These are phyloP conservation scores for Arthrobotrys megalospora DNA, from an alignment of 2,329 filamentous ascomycete species.

Conservation along the genomic window DNA sequence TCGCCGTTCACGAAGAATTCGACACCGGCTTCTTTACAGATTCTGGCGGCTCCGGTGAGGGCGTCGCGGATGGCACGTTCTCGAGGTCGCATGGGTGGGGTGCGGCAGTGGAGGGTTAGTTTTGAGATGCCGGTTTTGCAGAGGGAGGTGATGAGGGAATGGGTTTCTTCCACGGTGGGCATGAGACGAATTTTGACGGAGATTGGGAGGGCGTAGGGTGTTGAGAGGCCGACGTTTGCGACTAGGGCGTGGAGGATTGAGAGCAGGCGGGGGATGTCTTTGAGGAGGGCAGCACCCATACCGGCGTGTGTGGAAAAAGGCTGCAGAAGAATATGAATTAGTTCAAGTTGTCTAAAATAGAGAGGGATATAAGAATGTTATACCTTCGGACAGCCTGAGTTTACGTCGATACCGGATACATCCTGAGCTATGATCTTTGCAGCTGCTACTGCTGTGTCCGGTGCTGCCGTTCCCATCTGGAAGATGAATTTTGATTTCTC, in stretches of 20 bases:
- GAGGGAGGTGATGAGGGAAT: constrained; percentile 81
- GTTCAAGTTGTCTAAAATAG: neutral
- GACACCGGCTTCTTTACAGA: constrained; percentile 87
- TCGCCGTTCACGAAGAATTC: constrained; percentile 97
- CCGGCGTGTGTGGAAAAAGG: constrained; percentile 93
- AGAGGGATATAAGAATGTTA: neutral
- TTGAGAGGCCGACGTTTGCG: constrained; percentile 77
- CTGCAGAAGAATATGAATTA: constrained; percentile 49
- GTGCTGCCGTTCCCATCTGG: constrained; percentile 90
- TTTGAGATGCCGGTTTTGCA: constrained; percentile 91
- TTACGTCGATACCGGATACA: constrained; percentile 95
- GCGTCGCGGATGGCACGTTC: constrained; percentile 90
- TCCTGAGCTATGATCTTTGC: constrained; percentile 87
- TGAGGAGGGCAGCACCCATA: constrained; percentile 93
- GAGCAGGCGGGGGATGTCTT: constrained; percentile 85
- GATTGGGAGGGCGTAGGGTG: constrained; percentile 70
- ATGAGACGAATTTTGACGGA: constrained; percentile 96
- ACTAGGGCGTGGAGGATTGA: constrained; percentile 88
- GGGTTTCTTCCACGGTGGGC: constrained; percentile 81
- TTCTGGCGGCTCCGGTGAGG: constrained; percentile 82
- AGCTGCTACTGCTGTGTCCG: constrained; percentile 85
- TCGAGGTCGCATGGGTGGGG: constrained; percentile 92
- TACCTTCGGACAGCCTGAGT: constrained; percentile 93
- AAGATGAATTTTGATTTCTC: constrained; percentile 86
- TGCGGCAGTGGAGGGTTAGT: constrained; percentile 94